Conservation (phyloP, 768 basidiomycete genomes). For the Termitomyces sp. region DNA sequence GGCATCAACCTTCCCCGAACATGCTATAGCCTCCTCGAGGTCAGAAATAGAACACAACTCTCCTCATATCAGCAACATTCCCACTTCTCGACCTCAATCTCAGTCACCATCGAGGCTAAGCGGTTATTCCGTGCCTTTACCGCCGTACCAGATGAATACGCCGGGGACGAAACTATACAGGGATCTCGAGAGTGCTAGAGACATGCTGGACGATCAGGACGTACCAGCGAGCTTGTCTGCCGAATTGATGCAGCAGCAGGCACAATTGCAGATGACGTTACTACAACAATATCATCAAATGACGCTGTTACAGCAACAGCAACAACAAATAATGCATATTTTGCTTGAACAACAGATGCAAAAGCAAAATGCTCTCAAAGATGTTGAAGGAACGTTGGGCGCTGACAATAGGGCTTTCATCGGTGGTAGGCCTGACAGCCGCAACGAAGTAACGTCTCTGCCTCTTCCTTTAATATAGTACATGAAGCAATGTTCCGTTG, state of each 20-base stretch:
- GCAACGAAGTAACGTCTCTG: not conserved
- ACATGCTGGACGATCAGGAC: not conserved
- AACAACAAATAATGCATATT: not conserved
- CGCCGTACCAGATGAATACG: not conserved
- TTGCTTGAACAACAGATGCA: not conserved
- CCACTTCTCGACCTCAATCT: not conserved
- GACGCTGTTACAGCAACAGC: not conserved
- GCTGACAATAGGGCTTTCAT: not conserved
- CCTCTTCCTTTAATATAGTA: not conserved
- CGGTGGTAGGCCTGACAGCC: not conserved
- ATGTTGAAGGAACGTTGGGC: not conserved
- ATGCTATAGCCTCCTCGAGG: not conserved
- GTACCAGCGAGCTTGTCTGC: not conserved
- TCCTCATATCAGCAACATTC: not conserved
- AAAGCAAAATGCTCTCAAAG: not conserved
- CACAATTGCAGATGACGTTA: not conserved
- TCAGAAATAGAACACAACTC: not conserved
- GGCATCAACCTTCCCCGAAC: not conserved
- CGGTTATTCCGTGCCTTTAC: not conserved
- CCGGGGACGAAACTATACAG: not conserved
- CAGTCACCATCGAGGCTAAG: not conserved
- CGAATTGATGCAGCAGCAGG: not conserved
- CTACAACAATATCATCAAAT: not conserved
- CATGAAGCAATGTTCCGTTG: not conserved
- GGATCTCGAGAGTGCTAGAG: not conserved